Evolutionary conservation across 2,329 filamentous ascomycete species (phyloP).

Genomic region (Salinomyces thailandicus): DNA sequence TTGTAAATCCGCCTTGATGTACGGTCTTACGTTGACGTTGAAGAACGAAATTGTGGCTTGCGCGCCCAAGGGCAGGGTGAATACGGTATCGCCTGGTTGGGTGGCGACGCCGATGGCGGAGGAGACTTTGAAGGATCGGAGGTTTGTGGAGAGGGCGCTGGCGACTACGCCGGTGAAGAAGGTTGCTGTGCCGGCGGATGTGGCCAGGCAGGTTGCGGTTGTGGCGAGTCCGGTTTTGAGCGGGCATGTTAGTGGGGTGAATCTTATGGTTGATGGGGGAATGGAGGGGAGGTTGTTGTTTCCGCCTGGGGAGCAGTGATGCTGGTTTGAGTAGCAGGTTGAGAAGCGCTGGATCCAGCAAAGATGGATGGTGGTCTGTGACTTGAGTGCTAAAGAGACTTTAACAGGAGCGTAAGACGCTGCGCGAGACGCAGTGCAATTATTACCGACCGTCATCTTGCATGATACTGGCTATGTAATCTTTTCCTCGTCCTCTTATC

Average conservation of each 20-base stretch:
- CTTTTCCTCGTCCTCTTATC: too few relatives aligned
- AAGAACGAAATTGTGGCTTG: conserved; percentile 26
- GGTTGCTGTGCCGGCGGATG: conserved; percentile 18
- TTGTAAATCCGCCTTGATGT: conserved; percentile 22
- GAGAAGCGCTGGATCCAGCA: too few relatives aligned
- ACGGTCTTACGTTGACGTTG: conserved; percentile 20
- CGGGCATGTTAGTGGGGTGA: conserved; percentile 22
- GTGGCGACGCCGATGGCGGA: conserved; percentile 19
- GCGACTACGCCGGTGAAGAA: conserved; percentile 24
- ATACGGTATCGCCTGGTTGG: conserved; percentile 22
- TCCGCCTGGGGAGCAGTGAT: conserved; percentile 2
- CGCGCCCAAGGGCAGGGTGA: conserved; percentile 19
- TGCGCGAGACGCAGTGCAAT: too few relatives aligned
- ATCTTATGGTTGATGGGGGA: conserved; percentile 19
- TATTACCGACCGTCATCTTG: too few relatives aligned
- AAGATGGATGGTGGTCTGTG: too few relatives aligned
- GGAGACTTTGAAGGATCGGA: conserved; percentile 18
- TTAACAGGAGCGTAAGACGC: too few relatives aligned
- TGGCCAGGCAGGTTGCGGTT: conserved; percentile 22
- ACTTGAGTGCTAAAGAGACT: too few relatives aligned
- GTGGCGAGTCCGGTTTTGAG: conserved; percentile 17
- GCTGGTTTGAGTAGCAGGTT: too few relatives aligned
- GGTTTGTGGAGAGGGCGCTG: conserved; percentile 21
- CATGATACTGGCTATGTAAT: too few relatives aligned
- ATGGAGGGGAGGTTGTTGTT: conserved; percentile 23